Evolutionary conservation across 306 rosid species (phyloP).

Genomic region (Spatholobus suberectus): DNA sequence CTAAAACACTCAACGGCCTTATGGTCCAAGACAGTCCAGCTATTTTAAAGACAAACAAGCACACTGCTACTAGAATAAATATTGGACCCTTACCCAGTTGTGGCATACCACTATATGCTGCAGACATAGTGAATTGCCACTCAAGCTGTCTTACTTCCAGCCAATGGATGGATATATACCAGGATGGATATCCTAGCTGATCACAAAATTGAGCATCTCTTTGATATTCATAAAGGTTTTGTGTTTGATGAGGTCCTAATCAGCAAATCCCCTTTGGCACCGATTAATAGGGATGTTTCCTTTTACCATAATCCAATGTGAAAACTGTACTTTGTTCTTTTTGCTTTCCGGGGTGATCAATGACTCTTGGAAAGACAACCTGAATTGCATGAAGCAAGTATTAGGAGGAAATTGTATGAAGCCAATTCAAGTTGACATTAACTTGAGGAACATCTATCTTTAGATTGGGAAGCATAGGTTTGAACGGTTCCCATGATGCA

Average conservation of each 20-base stretch:
- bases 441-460: constrained; percentile 47
- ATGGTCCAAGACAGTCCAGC: constrained; percentile 47
- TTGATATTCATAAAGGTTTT: neutral
- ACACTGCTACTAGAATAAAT: constrained; percentile 37
- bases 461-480: constrained; percentile 31
- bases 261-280: neutral
- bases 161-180: neutral
- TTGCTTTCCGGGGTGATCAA: neutral
- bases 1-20: constrained; percentile 54
- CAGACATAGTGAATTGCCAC: constrained; percentile 50
- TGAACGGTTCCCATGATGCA: constrained; percentile 47
- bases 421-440: constrained; percentile 67
- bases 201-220: neutral
- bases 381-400: neutral
- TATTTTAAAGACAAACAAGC: constrained; percentile 48
- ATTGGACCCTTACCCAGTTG: constrained; percentile 35
- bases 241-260: neutral
- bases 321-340: neutral
- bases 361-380: neutral
- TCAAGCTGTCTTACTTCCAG: constrained; percentile 2
- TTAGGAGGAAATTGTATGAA: constrained; percentile 44
- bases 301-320: neutral
- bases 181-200: neutral
- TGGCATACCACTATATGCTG: constrained; percentile 42
- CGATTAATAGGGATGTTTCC: neutral